These are phyloP conservation scores for Metschnikowia cerradonensis DNA, from an alignment of 805 yeast species.

Conservation along the genomic window DNA sequence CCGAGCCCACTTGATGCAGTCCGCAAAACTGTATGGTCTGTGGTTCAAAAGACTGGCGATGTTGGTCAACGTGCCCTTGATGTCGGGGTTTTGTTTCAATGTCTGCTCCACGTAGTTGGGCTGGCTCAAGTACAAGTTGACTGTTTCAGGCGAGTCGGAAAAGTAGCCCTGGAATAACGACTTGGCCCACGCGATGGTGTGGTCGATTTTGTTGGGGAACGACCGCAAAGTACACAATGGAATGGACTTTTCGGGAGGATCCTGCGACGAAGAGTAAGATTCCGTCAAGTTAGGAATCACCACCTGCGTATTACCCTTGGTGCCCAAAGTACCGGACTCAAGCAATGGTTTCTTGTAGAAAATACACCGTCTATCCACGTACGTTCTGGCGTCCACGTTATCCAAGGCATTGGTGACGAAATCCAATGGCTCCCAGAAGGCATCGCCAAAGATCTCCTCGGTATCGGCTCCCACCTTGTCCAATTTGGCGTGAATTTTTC, in stretches of 20 bases:
- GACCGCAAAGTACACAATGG: slow-evolving; percentile 96
- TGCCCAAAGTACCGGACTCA: slow-evolving; percentile 97
- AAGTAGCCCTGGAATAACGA: slow-evolving; percentile 89
- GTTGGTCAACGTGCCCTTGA: slow-evolving; percentile 79
- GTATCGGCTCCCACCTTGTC: slow-evolving; percentile 95
- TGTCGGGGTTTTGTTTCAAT: slow-evolving; percentile 88
- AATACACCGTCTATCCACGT: slow-evolving; percentile 95
- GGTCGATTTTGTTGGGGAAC: slow-evolving; percentile 97
- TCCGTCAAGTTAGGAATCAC: slow-evolving; percentile 91
- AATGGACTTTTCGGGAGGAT: slow-evolving; percentile 97
- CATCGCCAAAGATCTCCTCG: slow-evolving; percentile 78
- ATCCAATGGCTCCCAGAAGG: slow-evolving; percentile 80
- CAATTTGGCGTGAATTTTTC: slow-evolving; percentile 68
- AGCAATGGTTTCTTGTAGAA: slow-evolving; percentile 85
- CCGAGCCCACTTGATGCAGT: slow-evolving; percentile 95
- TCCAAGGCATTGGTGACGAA: slow-evolving; percentile 95
- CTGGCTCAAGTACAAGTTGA: slow-evolving; percentile 83
- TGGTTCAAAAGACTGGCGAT: slow-evolving; percentile 69
- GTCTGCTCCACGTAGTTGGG: slow-evolving; percentile 90
- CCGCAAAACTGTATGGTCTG: slow-evolving; percentile 87
- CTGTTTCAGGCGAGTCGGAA: slow-evolving; percentile 88
- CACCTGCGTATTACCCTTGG: slow-evolving; percentile 97
- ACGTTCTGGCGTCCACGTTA: slow-evolving; percentile 96
- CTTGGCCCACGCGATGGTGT: slow-evolving; percentile 99
- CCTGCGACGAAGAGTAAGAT: slow-evolving; percentile 92